Base-by-base conservation (phyloP, 768 basidiomycete genomes). In the Phlegmacium glaucopus region DNA sequence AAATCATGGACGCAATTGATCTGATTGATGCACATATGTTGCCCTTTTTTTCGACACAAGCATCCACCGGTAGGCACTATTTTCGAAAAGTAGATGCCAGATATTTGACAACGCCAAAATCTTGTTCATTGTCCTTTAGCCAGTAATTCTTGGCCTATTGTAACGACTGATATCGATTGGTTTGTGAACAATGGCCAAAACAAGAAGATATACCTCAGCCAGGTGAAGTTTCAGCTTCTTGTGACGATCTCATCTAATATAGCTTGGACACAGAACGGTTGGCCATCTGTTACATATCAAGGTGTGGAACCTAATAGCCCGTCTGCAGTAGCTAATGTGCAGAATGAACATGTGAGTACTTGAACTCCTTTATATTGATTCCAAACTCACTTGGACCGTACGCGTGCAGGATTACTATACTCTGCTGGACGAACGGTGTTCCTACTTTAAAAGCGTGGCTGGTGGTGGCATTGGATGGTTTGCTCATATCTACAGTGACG, bases 391-490 rank as follows among this genome's bases (percentile, higher is more conserved):
- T 18, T 26, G 25, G 42, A 36, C 34, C 30, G 10, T n/a, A n/a
- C n/a, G n/a, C n/a, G n/a, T 28, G 35, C 2, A 86, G 78, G 77
- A 73, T 47, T 90, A 88, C 57, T 88, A 71, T 51, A 63, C 64
- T 15, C 62, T 90, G 10, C 75, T 90, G 12, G 85, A 90, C 53
- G 60, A 68, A 1, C 76, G 84, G 45, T 90, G 87, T 57, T 56
- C 68, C 9, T 72, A 80, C 55, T 71, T 90, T 57, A 90, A 90
- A 64, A 57, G 52, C 0, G 76, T 77, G 18, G 59, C 65, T 12
- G 76, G 76, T 3, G 85, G 85, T 16, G 85, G 85, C 17, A 67
- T 89, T 29, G 85, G 87, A 9, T 90, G 87, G 88, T 90, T 90
- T 55, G 85, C 84, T 22, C 88, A 90, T 59, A 82, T 89, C 45